Conservation (phyloP, 1,284 basidiomycete species). For the Cryptococcus floricola region DNA sequence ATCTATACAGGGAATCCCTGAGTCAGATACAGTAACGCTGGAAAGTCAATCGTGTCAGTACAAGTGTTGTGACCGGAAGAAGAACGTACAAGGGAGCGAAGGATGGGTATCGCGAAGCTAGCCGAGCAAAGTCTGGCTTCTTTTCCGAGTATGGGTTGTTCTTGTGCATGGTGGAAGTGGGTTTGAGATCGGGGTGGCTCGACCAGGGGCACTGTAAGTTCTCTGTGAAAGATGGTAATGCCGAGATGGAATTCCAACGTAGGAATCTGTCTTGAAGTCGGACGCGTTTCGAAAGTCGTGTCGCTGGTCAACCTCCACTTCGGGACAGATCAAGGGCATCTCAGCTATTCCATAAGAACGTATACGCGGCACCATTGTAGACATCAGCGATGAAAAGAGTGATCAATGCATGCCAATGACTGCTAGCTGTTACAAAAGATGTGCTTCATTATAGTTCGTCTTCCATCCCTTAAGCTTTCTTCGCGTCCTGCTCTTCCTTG, state of each 20-base stretch:
- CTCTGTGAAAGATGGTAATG: too few relatives aligned
- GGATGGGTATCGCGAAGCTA: slow-evolving; percentile 60
- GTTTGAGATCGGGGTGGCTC: too few relatives aligned
- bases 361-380: neutral
- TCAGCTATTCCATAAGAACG: too few relatives aligned
- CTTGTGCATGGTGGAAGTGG: slow-evolving; percentile 39
- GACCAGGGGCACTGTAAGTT: too few relatives aligned
- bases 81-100: slow-evolving; percentile 61
- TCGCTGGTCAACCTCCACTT: too few relatives aligned
- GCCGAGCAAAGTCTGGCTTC: slow-evolving; percentile 61
- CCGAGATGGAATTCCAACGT: too few relatives aligned
- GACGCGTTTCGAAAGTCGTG: too few relatives aligned
- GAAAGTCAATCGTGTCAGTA: neutral
- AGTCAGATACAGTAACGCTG: slow-evolving; percentile 18
- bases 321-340: too few relatives aligned
- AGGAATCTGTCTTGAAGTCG: too few relatives aligned
- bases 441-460: neutral
- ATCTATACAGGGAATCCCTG: slow-evolving; percentile 54
- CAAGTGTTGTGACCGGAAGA: neutral
- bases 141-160: slow-evolving; percentile 45
- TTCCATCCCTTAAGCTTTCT: slow-evolving; percentile 2
- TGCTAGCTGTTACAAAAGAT: neutral
- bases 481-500: slow-evolving; percentile 28
- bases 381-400: neutral
- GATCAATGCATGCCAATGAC: neutral